These are phyloP conservation scores for Scortechinia acanthostroma DNA, from an alignment of 2,329 filamentous ascomycete species.

Conservation along the genomic window DNA sequence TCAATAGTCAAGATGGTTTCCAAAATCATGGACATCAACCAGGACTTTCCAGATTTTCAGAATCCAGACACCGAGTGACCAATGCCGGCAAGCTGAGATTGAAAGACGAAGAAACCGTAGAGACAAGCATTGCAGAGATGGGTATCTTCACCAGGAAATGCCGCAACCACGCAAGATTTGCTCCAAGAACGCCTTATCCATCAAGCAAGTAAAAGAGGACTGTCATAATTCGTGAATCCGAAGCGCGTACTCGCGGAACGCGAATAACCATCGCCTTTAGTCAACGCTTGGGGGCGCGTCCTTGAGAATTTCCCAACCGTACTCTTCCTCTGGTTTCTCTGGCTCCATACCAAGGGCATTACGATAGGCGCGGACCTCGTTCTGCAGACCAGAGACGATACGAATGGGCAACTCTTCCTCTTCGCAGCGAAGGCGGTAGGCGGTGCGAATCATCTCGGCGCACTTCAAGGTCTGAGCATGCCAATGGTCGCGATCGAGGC, in stretches of 20 bases:
- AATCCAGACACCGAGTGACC: neutral
- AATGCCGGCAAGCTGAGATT: neutral
- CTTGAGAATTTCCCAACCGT: slow-evolving; percentile 35
- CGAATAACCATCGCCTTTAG: neutral
- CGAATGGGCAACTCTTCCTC: slow-evolving; percentile 33
- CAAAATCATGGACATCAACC: neutral
- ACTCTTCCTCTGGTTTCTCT: slow-evolving; percentile 36
- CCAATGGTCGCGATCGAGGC: slow-evolving; percentile 38
- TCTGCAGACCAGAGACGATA: slow-evolving; percentile 33
- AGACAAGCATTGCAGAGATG: neutral
- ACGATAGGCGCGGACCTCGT: slow-evolving; percentile 35
- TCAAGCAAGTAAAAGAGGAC: neutral
- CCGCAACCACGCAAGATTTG: neutral
- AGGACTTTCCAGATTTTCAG: neutral
- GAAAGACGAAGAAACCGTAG: neutral
- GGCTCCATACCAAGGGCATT: slow-evolving; percentile 35
- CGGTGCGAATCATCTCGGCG: slow-evolving; percentile 36
- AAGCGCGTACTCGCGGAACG: no score
- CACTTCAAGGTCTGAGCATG: slow-evolving; percentile 34
- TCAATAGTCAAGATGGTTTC: neutral
- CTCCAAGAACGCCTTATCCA: neutral
- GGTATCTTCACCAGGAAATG: slow-evolving; percentile 1
- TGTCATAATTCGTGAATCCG: neutral
- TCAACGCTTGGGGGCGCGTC: slow-evolving; percentile 20
- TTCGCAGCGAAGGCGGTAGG: slow-evolving; percentile 33